Base-by-base conservation (phyloP, 768 basidiomycete species). In the Candolleomyces aberdarensis region DNA sequence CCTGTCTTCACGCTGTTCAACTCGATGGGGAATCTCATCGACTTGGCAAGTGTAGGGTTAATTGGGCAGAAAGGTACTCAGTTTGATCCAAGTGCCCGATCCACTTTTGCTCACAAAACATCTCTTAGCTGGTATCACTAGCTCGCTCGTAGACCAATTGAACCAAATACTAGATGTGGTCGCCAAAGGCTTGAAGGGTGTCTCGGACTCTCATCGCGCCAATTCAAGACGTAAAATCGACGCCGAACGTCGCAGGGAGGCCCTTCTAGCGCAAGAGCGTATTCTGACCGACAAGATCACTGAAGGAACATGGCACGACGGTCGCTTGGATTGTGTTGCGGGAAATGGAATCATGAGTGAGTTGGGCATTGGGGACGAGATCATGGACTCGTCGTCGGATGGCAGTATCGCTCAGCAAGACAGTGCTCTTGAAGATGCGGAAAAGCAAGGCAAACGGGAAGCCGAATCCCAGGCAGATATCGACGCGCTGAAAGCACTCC, bases 21-120 rank as follows among this genome's bases (percentile, higher is more conserved):
- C 66, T 93, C 91, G 0, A 74, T 93, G 69, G 91, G 84, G 66
- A 89, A 84, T 63, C 74, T 98, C 59, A 85, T 98, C 62, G 96
- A 98, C 70, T 80, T 98, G n/a, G 94, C 93, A 1, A 89, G 88
- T 61, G 84, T 95, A 47, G 96, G 96, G 1, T 69, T 98, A n/a
- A 97, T 97, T 65, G 97, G 97, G 3, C 94, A 97, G 69, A 98
- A 98, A 77, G 85, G 92, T 89, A 57, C 6, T 73, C 53, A 47
- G 54, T 29, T 41, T 39, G 46, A 14, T 7, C 15, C n/a, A 6
- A 15, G 9, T 29, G 2, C 43, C 17, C 9, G n/a, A 58, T 29
- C n/a, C 31, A 15, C 31, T 31, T 17, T 10, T 39, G 17, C 40
- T 58, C 10, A 22, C 43, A 49, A 22, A 32, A 19, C 54, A 56